These are phyloP conservation scores for Mortierella hygrophila DNA, from an alignment of 192 early-diverging fungal genomes.

Conservation along the genomic window DNA sequence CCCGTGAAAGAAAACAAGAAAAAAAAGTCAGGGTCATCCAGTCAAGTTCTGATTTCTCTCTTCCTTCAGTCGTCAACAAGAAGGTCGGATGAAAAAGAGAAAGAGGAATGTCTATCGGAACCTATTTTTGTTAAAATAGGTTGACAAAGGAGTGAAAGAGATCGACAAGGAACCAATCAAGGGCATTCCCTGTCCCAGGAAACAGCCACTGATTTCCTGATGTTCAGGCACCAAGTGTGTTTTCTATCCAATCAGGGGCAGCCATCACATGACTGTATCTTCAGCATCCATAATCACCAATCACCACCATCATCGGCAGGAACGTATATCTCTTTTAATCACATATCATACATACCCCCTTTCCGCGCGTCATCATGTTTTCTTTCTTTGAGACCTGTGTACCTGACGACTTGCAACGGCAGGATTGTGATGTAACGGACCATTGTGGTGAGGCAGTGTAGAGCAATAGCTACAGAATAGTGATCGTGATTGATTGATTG, in stretches of 20 bases:
- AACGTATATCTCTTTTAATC: no score
- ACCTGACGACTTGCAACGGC: no score
- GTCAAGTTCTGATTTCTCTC: neutral
- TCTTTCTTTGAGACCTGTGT: no score
- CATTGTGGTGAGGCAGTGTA: no score
- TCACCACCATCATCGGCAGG: no score
- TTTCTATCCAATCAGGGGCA: neutral
- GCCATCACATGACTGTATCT: neutral
- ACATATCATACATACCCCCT: no score
- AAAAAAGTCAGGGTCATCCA: neutral
- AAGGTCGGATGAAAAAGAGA: neutral
- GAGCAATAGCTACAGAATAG: no score
- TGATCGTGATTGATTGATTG: no score
- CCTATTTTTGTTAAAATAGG: slow-evolving; percentile 9
- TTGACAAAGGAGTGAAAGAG: neutral
- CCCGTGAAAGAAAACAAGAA: neutral
- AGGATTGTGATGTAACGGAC: no score
- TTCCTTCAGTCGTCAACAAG: neutral
- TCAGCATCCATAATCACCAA: no score
- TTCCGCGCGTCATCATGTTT: no score
- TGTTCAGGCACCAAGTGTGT: neutral
- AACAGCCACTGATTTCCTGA: neutral
- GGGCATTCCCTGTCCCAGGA: neutral
- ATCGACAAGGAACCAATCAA: neutral
- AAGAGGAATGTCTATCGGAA: neutral